Evolutionary conservation across 2,329 filamentous ascomycete species (phyloP), one percentile per base, ranked within the genome.

Genomic region (Zarea fungicola): DNA sequence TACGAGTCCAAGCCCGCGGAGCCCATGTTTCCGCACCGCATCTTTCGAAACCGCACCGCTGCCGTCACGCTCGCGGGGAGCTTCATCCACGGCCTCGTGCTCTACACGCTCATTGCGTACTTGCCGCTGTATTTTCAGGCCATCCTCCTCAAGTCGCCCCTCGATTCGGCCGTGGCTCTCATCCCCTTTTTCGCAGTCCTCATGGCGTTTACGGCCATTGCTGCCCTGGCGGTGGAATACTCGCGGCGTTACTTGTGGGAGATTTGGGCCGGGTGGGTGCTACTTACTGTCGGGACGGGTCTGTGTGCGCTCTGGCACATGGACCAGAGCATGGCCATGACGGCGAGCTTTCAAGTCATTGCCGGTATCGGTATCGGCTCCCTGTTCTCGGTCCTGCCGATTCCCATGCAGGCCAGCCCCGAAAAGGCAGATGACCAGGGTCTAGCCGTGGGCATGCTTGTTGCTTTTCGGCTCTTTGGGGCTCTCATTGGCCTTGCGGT

Each of bases 81-180:
- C 8, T 60, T 64, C 41, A 34, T 66, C 4, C 61, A 69, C 36
- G 66, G 66, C 4, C 50, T 61, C 45, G 34, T 62, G 5, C 43
- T 67, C 2, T 63, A 57, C 50, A 48, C 58, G 1, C 47, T 64
- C 8, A 36, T 65, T 8, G 55, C 55, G n/a, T 67, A 66, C 48
- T 21, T 67, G 2, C 66, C 66, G 0, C 42, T 67, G 0, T 62
- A 62, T 32, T 68, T 60, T 51, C 64, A 69, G 47, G 60, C 66
- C 6, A 60, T 68, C 2, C 43, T 54, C 19, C 54, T 62, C 18
- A 46, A 67, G 19, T 54, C 59, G 0, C 55, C 62, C 0, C 41
- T 68, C 2, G 22, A 49, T 14, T 56, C 65, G 2, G 63, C 60
- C 10, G 53, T 65, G 1, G 55, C 55, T 4, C 25, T 64, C 6